phyloP scores from a whole-genome alignment of 2,329 filamentous ascomycete genomes.

The Mycocentrospora acerina region DNA sequence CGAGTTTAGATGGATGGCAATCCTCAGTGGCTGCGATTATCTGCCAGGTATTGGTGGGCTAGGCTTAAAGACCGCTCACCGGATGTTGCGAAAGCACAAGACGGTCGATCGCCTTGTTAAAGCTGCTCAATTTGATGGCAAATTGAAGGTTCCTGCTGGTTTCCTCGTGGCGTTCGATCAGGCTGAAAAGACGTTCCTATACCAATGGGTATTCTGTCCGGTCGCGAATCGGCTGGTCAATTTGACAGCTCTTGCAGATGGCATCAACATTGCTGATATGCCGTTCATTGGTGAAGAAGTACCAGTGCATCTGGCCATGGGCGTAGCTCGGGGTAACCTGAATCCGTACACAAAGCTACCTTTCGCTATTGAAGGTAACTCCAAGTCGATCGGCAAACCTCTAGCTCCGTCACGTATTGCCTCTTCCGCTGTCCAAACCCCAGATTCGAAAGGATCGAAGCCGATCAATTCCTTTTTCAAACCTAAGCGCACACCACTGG shows the following conservation, averaged over 20 bases:
- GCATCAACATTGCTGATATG: constrained; percentile 68
- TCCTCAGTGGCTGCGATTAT: constrained; percentile 95
- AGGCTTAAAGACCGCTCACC: constrained; percentile 90
- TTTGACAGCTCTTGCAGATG: constrained; percentile 66
- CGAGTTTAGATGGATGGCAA: constrained; percentile 93
- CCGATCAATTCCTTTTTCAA: constrained; percentile 68
- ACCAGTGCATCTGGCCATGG: constrained; percentile 67
- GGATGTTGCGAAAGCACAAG: constrained; percentile 86
- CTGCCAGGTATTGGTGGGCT: constrained; percentile 81
- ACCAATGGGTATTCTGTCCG: constrained; percentile 94
- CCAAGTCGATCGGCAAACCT: constrained; percentile 35
- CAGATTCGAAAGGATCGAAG: constrained; percentile 60
- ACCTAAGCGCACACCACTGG: constrained; percentile 62
- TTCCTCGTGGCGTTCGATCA: constrained; percentile 81
- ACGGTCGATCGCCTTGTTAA: constrained; percentile 79
- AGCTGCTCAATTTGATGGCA: constrained; percentile 85
- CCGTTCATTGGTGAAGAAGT: constrained; percentile 78
- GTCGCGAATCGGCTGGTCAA: constrained; percentile 69
- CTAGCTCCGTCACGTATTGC: constrained; percentile 41
- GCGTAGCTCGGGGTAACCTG: constrained; percentile 77
- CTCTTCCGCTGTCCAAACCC: constrained; percentile 36
- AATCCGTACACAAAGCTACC: constrained; percentile 85
- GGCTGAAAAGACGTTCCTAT: constrained; percentile 88
- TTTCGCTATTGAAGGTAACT: constrained; percentile 43
- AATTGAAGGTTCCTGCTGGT: constrained; percentile 74